Percentiles rank a stretch among this genome's conserved stretches.
These are phyloP conservation scores for Takakia lepidozioides DNA, from an alignment of 225 moss, liverwort and hornwort species.

Conservation along the genomic window DNA sequence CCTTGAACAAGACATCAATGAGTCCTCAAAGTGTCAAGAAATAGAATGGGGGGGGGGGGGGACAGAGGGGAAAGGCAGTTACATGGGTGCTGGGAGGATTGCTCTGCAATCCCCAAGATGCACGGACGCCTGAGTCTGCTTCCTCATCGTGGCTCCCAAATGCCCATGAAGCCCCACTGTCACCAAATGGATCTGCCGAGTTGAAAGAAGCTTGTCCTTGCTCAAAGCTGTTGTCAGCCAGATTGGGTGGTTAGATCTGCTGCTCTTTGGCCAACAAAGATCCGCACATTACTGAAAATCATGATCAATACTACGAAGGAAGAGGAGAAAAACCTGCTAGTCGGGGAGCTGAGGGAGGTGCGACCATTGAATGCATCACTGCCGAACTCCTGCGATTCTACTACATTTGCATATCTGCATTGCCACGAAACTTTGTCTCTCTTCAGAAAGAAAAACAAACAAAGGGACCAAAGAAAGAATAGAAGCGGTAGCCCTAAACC, in stretches of 20 bases:
- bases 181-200: slow-evolving; percentile 53
- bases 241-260: background rate
- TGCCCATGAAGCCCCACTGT: slow-evolving; percentile 52
- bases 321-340: slow-evolving; percentile 51
- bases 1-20: no score
- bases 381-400: slow-evolving; percentile 72
- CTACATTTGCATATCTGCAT: slow-evolving; percentile 71
- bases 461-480: no score
- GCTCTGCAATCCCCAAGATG: slow-evolving; percentile 37
- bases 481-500: no score
- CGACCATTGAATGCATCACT: slow-evolving; percentile 61
- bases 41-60: no score
- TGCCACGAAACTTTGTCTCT: background rate
- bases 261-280: no score
- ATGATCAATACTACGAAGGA: no score
- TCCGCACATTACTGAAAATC: no score
- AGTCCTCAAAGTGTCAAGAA: no score
- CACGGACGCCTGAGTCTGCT: slow-evolving; percentile 36
- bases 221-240: slow-evolving; percentile 33
- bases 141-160: slow-evolving; percentile 58
- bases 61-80: no score
- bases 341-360: slow-evolving; percentile 74
- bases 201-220: slow-evolving; percentile 30
- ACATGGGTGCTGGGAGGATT: slow-evolving; percentile 46
- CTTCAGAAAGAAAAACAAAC: slow-evolving; percentile 1